These are phyloP conservation scores for Volutella citrinella DNA, from an alignment of 2,329 filamentous ascomycete genomes.

Conservation along the genomic window DNA sequence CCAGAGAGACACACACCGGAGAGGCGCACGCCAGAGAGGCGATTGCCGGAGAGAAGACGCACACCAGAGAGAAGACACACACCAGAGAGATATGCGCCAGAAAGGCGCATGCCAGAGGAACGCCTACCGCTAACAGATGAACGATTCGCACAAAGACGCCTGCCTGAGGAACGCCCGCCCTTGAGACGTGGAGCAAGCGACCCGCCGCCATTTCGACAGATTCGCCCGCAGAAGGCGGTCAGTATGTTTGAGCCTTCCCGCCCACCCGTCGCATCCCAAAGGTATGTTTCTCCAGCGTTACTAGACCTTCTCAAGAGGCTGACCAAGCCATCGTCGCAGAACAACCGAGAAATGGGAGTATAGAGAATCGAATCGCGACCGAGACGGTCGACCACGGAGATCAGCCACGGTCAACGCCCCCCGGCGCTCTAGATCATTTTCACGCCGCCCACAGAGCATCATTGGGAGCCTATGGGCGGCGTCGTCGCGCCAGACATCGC, in stretches of 20 bases:
- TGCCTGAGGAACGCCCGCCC: too few relatives aligned
- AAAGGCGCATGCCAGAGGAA: too few relatives aligned
- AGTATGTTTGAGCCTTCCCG: constrained; percentile 33
- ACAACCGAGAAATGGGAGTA: constrained; percentile 21
- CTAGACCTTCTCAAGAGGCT: background rate
- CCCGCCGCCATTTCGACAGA: too few relatives aligned
- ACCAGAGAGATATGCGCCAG: too few relatives aligned
- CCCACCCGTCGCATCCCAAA: constrained; percentile 32
- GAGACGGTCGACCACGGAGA: constrained; percentile 22
- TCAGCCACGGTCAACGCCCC: constrained; percentile 13
- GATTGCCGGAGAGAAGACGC: too few relatives aligned
- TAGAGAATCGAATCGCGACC: constrained; percentile 17
- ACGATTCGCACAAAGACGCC: too few relatives aligned
- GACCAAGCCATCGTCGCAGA: constrained; percentile 12
- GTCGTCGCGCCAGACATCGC: constrained; percentile 24
- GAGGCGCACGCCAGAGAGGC: too few relatives aligned
- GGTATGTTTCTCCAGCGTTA: constrained; percentile 17
- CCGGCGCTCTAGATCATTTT: constrained; percentile 23
- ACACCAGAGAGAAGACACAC: too few relatives aligned
- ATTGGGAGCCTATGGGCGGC: constrained; percentile 25
- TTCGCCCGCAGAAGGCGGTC: constrained; percentile 18
- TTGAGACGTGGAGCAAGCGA: constrained; percentile 28
- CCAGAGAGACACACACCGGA: too few relatives aligned
- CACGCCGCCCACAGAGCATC: constrained; percentile 24
- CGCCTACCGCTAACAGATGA: too few relatives aligned